phyloP scores from a whole-genome alignment of 306 rosid species.

The Malus asiatica region DNA sequence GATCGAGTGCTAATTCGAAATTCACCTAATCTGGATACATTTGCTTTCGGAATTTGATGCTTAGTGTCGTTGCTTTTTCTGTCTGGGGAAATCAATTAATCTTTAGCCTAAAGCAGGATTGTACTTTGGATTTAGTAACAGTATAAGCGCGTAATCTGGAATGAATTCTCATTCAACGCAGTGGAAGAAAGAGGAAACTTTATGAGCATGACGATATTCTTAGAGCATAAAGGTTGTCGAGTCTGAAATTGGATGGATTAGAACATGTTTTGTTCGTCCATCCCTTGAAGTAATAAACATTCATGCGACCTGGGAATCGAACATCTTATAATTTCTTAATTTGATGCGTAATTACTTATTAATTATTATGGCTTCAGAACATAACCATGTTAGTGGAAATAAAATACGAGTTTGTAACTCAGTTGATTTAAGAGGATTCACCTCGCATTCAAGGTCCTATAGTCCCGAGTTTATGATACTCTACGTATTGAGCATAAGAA shows the following conservation, averaged over 20 bases:
- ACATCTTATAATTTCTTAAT: too few species aligned
- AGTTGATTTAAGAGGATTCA: too few species aligned
- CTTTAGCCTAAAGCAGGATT: constrained; percentile 12
- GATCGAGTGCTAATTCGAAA: constrained; percentile 6
- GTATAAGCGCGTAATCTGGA: neutral
- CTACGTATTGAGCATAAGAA: too few species aligned
- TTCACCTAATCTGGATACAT: constrained; percentile 2
- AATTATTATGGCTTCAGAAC: too few species aligned
- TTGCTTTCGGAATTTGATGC: constrained; percentile 24
- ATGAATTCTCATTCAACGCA: neutral
- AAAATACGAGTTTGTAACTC: too few species aligned
- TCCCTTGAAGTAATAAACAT: too few species aligned
- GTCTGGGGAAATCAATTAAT: neutral
- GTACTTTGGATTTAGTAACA: neutral
- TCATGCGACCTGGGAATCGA: too few species aligned
- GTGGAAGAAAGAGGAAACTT: neutral
- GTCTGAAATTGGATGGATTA: neutral
- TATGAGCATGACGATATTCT: neutral
- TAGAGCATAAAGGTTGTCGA: neutral
- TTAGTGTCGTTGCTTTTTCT: constrained; percentile 13
- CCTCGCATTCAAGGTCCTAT: too few species aligned
- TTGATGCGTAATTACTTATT: too few species aligned
- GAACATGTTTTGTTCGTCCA: too few species aligned
- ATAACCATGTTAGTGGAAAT: too few species aligned
- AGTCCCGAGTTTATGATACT: too few species aligned